Conservation (phyloP, 306 rosid genomes). For the Boehmeria nivea region DNA sequence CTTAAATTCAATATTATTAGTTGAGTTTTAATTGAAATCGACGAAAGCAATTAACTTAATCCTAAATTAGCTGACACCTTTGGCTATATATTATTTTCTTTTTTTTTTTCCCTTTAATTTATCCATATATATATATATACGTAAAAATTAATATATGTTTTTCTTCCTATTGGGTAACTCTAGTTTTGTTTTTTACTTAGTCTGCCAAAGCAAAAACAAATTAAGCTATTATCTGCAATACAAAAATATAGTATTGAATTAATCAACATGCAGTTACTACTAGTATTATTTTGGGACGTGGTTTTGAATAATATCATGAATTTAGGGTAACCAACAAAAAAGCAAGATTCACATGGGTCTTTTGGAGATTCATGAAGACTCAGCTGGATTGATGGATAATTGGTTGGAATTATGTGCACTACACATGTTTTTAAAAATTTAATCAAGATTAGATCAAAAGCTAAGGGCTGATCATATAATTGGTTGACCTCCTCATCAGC, state of each 20-base stretch:
- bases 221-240: too few species aligned
- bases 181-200: slow-evolving; percentile 25
- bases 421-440: neutral
- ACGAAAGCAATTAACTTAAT: too few species aligned
- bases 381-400: slow-evolving; percentile 13
- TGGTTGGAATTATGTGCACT: slow-evolving; percentile 7
- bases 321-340: neutral
- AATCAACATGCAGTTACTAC: neutral
- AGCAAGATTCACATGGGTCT: slow-evolving; percentile 29
- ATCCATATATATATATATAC: slow-evolving; percentile 39
- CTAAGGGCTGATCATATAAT: neutral
- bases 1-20: too few species aligned
- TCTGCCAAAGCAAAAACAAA: slow-evolving; percentile 21
- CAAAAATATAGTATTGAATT: neutral
- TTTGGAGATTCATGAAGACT: slow-evolving; percentile 13
- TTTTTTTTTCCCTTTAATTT: slow-evolving; percentile 7
- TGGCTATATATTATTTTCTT: neutral
- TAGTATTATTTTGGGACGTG: neutral
- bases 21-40: too few species aligned
- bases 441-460: slow-evolving; percentile 27
- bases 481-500: slow-evolving; percentile 16
- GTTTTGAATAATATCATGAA: neutral
- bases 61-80: too few species aligned
- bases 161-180: slow-evolving; percentile 13
- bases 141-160: neutral